A percentile compares a stretch with the other conserved stretches of the same genome.
These are phyloP conservation scores for Trichoderma asperelloides DNA, from an alignment of 495 filamentous ascomycete species.

Conservation along the genomic window DNA sequence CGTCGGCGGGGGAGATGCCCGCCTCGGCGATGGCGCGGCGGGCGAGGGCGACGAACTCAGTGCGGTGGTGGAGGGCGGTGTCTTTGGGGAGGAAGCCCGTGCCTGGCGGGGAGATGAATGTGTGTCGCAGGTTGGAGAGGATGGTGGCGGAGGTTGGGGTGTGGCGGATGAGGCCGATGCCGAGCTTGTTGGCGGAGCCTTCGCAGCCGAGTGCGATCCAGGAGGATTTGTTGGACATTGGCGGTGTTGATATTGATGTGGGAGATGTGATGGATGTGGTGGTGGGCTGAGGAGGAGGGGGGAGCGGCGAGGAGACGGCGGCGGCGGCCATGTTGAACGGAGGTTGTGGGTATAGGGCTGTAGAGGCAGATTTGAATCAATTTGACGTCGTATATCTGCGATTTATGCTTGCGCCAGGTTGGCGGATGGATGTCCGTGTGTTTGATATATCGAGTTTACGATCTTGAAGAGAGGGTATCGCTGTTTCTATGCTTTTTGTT, in stretches of 20 bases:
- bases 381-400: too few species aligned
- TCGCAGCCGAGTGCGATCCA: conserved; percentile 84
- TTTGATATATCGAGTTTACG: too few species aligned
- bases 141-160: conserved; percentile 53
- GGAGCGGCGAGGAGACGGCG: not conserved
- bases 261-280: not conserved
- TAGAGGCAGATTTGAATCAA: not conserved
- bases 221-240: conserved; percentile 17
- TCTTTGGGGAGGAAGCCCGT: conserved; percentile 95
- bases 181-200: conserved; percentile 96
- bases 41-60: conserved; percentile 72
- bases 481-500: too few species aligned
- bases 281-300: not conserved
- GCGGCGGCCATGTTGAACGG: conserved; percentile 1
- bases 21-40: conserved; percentile 68
- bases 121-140: conserved; percentile 91
- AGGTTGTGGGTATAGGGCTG: conserved; percentile 9
- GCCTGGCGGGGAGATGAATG: conserved; percentile 83
- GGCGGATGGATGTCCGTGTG: not conserved
- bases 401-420: not conserved
- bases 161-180: conserved; percentile 87
- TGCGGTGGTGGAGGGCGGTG: conserved; percentile 83
- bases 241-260: conserved; percentile 9
- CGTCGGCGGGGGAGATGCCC: conserved; percentile 48
- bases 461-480: too few species aligned